Evolutionary conservation across 2,329 filamentous ascomycete species (phyloP).

Genomic region (Daldinia sp.): DNA sequence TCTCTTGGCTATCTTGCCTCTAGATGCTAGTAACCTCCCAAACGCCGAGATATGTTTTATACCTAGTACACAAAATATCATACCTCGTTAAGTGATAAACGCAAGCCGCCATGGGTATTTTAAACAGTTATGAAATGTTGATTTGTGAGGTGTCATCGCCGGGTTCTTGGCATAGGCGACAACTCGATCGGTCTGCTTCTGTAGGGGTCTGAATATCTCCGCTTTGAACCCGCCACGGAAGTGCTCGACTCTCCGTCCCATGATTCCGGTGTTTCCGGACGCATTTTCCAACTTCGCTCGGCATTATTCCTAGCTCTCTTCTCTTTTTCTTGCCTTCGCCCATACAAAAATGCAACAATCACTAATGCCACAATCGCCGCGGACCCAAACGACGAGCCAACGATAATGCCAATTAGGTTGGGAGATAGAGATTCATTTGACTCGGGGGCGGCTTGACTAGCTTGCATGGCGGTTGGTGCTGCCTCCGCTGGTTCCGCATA

Average conservation of each 20-base stretch:
- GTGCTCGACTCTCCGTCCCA: neutral
- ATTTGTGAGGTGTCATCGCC: neutral
- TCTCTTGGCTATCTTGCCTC: neutral
- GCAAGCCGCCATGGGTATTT: neutral
- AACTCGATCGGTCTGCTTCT: slow-evolving; percentile 1
- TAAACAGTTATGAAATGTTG: neutral
- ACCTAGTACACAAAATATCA: neutral
- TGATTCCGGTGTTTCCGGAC: neutral
- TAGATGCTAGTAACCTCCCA: neutral
- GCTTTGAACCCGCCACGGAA: neutral
- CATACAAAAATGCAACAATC: slow-evolving; percentile 20
- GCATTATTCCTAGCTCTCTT: neutral
- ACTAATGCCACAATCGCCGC: slow-evolving; percentile 11
- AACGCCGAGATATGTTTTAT: neutral
- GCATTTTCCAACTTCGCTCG: slow-evolving; percentile 1
- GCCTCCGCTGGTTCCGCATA: neutral
- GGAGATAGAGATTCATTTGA: slow-evolving; percentile 2
- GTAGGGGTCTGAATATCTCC: neutral
- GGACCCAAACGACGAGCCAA: slow-evolving; percentile 14
- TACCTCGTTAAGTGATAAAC: slow-evolving; percentile 8
- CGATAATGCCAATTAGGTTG: slow-evolving; percentile 8
- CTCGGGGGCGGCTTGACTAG: neutral
- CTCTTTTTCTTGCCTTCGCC: slow-evolving; percentile 6
- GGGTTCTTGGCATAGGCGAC: neutral
- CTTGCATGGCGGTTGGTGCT: neutral